Evolutionary conservation across 148 eudicot species (phyloP).

Genomic region (Rhododendron vialii): DNA sequence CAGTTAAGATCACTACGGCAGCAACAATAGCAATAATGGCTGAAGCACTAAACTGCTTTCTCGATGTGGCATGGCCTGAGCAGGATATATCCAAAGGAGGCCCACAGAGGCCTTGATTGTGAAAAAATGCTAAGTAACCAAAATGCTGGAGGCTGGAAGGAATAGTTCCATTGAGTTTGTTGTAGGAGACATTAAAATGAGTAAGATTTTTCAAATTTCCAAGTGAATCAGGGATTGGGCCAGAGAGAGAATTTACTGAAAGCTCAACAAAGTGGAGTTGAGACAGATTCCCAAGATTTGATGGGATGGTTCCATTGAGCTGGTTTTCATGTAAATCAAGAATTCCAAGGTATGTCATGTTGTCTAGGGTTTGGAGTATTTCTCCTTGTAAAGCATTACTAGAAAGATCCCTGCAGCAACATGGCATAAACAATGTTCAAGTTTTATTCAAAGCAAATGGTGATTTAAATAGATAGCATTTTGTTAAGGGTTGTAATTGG

Average conservation of each 20-base stretch:
- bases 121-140: slow-evolving; percentile 61
- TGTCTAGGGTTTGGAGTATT: slow-evolving; percentile 71
- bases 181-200: slow-evolving; percentile 76
- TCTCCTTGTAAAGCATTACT: slow-evolving; percentile 76
- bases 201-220: slow-evolving; percentile 50
- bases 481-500: slow-evolving; percentile 2
- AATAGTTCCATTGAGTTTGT: slow-evolving; percentile 63
- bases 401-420: slow-evolving; percentile 82
- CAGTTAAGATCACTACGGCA: slow-evolving; percentile 66
- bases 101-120: slow-evolving; percentile 72
- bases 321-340: slow-evolving; percentile 75
- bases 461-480: slow-evolving; percentile 2
- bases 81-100: slow-evolving; percentile 43
- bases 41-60: slow-evolving; percentile 61
- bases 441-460: slow-evolving; percentile 13
- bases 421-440: slow-evolving; percentile 16
- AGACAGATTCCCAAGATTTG: slow-evolving; percentile 57
- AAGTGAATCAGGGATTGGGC: slow-evolving; percentile 63
- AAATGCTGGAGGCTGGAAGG: slow-evolving; percentile 62
- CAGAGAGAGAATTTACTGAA: slow-evolving; percentile 66
- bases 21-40: slow-evolving; percentile 88
- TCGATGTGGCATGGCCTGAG: slow-evolving; percentile 21
- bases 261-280: slow-evolving; percentile 56
- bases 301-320: slow-evolving; percentile 65
- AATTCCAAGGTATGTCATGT: slow-evolving; percentile 66